Evolutionary conservation across 306 rosid genomes (phyloP).

Genomic region (Cucumis cinereus): DNA sequence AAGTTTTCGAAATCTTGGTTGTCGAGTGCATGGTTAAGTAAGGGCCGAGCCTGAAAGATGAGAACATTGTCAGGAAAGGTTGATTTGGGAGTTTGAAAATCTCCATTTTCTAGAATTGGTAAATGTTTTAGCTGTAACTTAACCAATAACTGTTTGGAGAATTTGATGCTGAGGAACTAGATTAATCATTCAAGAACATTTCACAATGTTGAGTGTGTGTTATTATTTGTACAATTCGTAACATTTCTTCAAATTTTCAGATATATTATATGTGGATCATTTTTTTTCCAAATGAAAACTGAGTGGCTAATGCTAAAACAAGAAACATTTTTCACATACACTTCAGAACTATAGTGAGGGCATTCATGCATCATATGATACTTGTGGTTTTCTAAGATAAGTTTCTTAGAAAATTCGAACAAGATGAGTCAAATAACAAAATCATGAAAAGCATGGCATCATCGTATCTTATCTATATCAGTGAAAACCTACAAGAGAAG

Average conservation of each 20-base stretch:
- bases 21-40: slow-evolving; percentile 54
- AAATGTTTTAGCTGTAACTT: background rate
- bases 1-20: slow-evolving; percentile 38
- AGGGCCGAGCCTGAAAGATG: slow-evolving; percentile 69
- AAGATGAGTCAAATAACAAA: background rate
- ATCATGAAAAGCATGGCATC: background rate
- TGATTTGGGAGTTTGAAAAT: background rate
- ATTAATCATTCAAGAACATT: background rate
- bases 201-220: background rate
- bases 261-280: background rate
- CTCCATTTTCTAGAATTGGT: background rate
- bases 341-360: background rate
- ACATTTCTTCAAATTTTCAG: background rate
- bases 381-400: background rate
- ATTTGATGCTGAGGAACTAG: background rate
- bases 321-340: background rate
- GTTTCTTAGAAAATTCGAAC: no score
- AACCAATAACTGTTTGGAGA: background rate
- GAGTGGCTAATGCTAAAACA: background rate
- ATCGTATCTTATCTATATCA: background rate
- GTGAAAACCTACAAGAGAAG: background rate
- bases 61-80: slow-evolving; percentile 18
- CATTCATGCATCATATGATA: background rate
- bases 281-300: background rate
- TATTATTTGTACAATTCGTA: background rate